Evolutionary conservation across 2,329 filamentous ascomycete genomes (phyloP).

Genomic region (Acrocalymma vagum): DNA sequence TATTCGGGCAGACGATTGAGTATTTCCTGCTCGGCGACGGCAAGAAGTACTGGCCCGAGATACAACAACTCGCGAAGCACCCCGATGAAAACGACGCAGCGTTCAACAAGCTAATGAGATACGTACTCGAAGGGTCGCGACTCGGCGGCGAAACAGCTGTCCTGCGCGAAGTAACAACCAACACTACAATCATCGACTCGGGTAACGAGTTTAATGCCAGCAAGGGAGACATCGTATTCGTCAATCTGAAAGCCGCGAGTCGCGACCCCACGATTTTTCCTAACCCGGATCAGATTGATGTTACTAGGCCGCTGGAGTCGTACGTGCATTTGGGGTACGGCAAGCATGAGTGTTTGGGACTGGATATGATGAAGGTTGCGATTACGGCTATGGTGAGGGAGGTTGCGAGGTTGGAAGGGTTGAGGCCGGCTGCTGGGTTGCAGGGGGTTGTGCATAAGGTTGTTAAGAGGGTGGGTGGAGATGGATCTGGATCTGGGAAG

Average conservation of each 20-base stretch:
- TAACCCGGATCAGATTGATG: slow-evolving; percentile 49
- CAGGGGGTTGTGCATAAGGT: slow-evolving; percentile 55
- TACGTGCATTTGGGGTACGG: slow-evolving; percentile 57
- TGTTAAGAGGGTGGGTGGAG: slow-evolving; percentile 35
- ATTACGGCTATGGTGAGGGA: slow-evolving; percentile 57
- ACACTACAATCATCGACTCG: slow-evolving; percentile 42
- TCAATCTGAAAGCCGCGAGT: slow-evolving; percentile 53
- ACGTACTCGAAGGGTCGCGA: slow-evolving; percentile 56
- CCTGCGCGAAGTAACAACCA: slow-evolving; percentile 44
- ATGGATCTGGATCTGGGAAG: no score
- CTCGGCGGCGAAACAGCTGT: slow-evolving; percentile 55
- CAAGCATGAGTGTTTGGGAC: slow-evolving; percentile 53
- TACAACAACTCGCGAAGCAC: slow-evolving; percentile 58
- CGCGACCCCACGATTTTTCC: slow-evolving; percentile 52
- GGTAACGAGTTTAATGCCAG: slow-evolving; percentile 42
- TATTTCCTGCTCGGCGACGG: slow-evolving; percentile 63
- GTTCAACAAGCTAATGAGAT: slow-evolving; percentile 60
- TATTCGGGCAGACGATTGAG: slow-evolving; percentile 66
- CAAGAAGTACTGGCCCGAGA: slow-evolving; percentile 55
- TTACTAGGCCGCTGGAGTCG: slow-evolving; percentile 48
- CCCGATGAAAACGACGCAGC: slow-evolving; percentile 50
- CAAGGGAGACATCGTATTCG: slow-evolving; percentile 49
- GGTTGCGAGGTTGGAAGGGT: slow-evolving; percentile 48
- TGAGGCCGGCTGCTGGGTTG: slow-evolving; percentile 49
- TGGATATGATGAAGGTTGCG: slow-evolving; percentile 52